These are phyloP conservation scores for Tolypocladium nubicola DNA, from an alignment of 2,329 filamentous ascomycete species.

Conservation along the genomic window DNA sequence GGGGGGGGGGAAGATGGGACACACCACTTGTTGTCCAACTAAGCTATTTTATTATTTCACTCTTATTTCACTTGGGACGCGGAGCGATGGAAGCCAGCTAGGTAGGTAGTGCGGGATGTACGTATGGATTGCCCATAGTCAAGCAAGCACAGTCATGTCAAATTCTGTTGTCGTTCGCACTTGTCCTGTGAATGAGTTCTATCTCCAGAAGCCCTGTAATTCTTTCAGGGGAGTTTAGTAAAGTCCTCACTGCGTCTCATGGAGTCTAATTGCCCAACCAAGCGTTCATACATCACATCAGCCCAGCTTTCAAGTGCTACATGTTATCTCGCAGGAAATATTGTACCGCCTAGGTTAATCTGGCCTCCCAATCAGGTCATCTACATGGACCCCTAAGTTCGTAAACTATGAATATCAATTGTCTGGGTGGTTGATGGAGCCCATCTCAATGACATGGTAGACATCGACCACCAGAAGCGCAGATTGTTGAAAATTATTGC, in stretches of 20 bases:
- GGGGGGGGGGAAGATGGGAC: neutral
- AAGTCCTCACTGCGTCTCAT: neutral
- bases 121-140: constrained; percentile 20
- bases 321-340: too few species aligned
- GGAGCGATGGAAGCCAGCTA: constrained; percentile 7
- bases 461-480: neutral
- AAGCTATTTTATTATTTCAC: constrained; percentile 16
- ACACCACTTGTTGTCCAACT: neutral
- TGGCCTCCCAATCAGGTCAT: too few species aligned
- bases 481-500: neutral
- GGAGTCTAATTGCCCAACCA: neutral
- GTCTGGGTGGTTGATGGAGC: too few species aligned
- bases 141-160: constrained; percentile 14
- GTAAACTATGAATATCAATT: too few species aligned
- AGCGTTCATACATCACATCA: neutral
- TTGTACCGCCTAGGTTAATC: too few species aligned
- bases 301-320: too few species aligned
- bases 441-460: neutral
- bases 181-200: neutral
- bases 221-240: neutral
- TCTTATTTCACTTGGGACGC: constrained; percentile 11
- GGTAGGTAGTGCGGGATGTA: constrained; percentile 12
- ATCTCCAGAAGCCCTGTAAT: neutral
- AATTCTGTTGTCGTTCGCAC: neutral
- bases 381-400: too few species aligned